These are phyloP conservation scores for Leishmania guyanensis DNA, from an alignment of 208 protist genomes.

Conservation along the genomic window DNA sequence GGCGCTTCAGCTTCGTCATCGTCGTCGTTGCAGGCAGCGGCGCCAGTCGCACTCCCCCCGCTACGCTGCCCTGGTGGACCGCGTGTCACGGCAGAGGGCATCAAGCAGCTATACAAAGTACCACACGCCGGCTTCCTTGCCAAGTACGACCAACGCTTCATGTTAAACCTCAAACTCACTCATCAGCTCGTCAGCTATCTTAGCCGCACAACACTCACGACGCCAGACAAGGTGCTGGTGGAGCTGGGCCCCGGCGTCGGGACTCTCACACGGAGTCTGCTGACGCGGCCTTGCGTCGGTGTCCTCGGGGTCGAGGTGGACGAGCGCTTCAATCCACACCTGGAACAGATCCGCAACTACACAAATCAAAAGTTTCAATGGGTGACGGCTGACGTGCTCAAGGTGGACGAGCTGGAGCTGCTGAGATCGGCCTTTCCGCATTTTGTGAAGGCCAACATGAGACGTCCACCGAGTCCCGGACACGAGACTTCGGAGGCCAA, in stretches of 20 bases:
- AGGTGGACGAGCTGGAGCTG: slow-evolving; percentile 74
- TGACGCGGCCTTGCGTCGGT: slow-evolving; percentile 80
- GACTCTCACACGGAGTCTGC: slow-evolving; percentile 81
- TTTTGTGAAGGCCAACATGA: slow-evolving; percentile 61
- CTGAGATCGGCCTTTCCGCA: slow-evolving; percentile 51
- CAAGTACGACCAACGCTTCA: slow-evolving; percentile 89
- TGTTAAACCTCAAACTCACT: slow-evolving; percentile 89
- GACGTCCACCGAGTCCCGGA: slow-evolving; percentile 23
- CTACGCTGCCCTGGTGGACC: slow-evolving; percentile 86
- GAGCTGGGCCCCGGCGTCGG: slow-evolving; percentile 87
- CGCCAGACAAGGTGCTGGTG: slow-evolving; percentile 79
- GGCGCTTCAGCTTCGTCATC: slow-evolving; percentile 4
- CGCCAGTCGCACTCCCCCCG: slow-evolving; percentile 45
- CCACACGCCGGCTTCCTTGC: slow-evolving; percentile 82
- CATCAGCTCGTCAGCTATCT: slow-evolving; percentile 77
- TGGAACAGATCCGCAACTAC: slow-evolving; percentile 81
- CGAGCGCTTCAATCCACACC: slow-evolving; percentile 76
- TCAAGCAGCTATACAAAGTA: slow-evolving; percentile 90
- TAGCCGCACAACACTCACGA: slow-evolving; percentile 65
- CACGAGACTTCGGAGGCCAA: not conserved
- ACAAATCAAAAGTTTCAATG: slow-evolving; percentile 88
- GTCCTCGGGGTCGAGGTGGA: slow-evolving; percentile 86
- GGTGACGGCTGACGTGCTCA: slow-evolving; percentile 83
- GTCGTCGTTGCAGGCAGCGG: not conserved
- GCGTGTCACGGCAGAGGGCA: slow-evolving; percentile 70